A percentile compares a stretch with the other conserved stretches of the same genome.
These are phyloP conservation scores for Hagleromyces aurorensis DNA, from an alignment of 805 yeast species.

Conservation along the genomic window DNA sequence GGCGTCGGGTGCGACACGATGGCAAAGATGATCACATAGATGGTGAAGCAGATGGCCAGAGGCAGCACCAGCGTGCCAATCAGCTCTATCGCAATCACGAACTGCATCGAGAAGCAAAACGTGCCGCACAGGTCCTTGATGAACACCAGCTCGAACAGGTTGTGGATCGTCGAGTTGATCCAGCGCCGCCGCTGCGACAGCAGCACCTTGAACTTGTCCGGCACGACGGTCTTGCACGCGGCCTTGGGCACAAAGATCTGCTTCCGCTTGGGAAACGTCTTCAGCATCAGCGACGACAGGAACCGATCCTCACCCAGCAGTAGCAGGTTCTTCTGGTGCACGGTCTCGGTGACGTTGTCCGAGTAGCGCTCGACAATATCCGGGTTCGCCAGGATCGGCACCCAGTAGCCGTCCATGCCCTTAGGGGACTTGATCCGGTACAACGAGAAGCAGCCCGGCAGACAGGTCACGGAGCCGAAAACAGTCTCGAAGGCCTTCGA, in stretches of 20 bases:
- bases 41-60: constrained; percentile 74
- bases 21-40: constrained; percentile 68
- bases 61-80: constrained; percentile 86
- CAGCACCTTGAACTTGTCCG: constrained; percentile 67
- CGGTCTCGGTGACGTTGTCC: constrained; percentile 74
- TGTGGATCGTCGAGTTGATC: constrained; percentile 93
- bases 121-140: constrained; percentile 90
- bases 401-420: constrained; percentile 76
- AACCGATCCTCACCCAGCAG: constrained; percentile 87
- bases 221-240: constrained; percentile 87
- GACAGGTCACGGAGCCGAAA: constrained; percentile 89
- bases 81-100: constrained; percentile 74
- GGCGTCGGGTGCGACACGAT: constrained; percentile 72
- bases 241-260: constrained; percentile 86
- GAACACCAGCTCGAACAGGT: constrained; percentile 76
- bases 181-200: constrained; percentile 93
- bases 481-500: constrained; percentile 93
- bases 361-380: constrained; percentile 89
- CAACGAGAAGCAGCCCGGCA: constrained; percentile 93
- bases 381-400: constrained; percentile 86
- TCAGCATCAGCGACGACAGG: constrained; percentile 75
- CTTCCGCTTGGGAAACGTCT: constrained; percentile 82
- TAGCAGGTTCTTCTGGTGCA: constrained; percentile 79
- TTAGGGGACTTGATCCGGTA: constrained; percentile 88
- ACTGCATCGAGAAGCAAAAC: constrained; percentile 92